phyloP scores from a whole-genome alignment of 805 yeast genomes.

The Jamesozyma piceae region DNA sequence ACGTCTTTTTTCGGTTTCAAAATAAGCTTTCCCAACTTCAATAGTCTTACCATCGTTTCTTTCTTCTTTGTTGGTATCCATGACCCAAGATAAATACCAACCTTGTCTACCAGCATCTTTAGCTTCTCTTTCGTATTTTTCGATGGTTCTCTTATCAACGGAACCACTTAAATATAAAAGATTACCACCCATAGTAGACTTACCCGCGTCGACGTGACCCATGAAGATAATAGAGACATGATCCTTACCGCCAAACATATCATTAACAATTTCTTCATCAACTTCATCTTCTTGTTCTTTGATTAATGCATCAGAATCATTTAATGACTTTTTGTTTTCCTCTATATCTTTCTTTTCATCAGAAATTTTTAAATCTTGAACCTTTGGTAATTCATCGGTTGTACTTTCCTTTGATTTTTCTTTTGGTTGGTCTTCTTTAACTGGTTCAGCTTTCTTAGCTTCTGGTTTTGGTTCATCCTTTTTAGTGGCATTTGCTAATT shows the following conservation, averaged over 20 bases:
- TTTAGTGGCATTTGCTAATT: slow-evolving; percentile 46
- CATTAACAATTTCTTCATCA: slow-evolving; percentile 81
- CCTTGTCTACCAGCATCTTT: slow-evolving; percentile 99
- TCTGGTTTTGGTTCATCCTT: slow-evolving; percentile 25
- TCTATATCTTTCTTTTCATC: slow-evolving; percentile 27
- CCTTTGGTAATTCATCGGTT: slow-evolving; percentile 22
- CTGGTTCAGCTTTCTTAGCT: slow-evolving; percentile 16
- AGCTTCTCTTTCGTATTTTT: slow-evolving; percentile 96
- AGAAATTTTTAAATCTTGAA: slow-evolving; percentile 24
- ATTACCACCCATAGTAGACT: slow-evolving; percentile 99
- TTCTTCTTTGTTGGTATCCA: slow-evolving; percentile 99
- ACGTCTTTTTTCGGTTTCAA: slow-evolving; percentile 96
- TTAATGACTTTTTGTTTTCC: slow-evolving; percentile 5
- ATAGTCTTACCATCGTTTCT: slow-evolving; percentile 98
- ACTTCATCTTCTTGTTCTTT: slow-evolving; percentile 72
- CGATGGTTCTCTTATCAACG: slow-evolving; percentile 97
- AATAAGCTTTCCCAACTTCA: slow-evolving; percentile 95
- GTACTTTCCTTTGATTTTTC: slow-evolving; percentile 1
- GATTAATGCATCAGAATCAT: slow-evolving; percentile 41
- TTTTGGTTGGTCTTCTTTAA: slow-evolving; percentile 10
- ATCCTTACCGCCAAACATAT: slow-evolving; percentile 94
- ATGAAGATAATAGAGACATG: slow-evolving; percentile 93
- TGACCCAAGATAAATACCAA: slow-evolving; percentile 98
- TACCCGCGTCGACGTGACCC: slow-evolving; percentile 99
- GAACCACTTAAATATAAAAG: slow-evolving; percentile 87